Percentiles rank a stretch among this genome's conserved stretches.
Evolutionary conservation across 2,329 filamentous ascomycete species (phyloP).

Genomic region (Intubia oerlemansii): DNA sequence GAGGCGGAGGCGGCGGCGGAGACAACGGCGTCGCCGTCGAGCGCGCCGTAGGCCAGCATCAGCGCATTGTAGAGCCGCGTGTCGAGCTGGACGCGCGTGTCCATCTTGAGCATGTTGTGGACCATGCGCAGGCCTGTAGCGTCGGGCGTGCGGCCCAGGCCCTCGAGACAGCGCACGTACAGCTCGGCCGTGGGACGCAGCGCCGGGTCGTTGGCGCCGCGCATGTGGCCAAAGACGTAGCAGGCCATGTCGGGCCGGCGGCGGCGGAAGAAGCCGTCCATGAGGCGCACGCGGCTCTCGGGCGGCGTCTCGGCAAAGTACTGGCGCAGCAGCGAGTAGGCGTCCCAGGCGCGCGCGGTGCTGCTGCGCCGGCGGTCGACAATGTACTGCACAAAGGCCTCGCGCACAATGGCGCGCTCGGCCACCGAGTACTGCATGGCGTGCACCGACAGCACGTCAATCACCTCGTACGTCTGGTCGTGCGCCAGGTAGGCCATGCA

Average conservation of each 20-base stretch:
- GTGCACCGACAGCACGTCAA: slow-evolving; percentile 62
- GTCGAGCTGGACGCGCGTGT: slow-evolving; percentile 54
- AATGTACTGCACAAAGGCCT: slow-evolving; percentile 46
- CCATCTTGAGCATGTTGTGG: slow-evolving; percentile 89
- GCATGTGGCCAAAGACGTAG: slow-evolving; percentile 84
- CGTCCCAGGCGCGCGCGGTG: slow-evolving; percentile 41
- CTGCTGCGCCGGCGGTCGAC: slow-evolving; percentile 33
- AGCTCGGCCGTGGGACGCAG: slow-evolving; percentile 50
- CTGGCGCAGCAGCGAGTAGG: slow-evolving; percentile 42
- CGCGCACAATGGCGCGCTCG: slow-evolving; percentile 45
- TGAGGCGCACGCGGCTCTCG: slow-evolving; percentile 44
- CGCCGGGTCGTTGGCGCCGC: slow-evolving; percentile 41
- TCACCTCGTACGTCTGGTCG: slow-evolving; percentile 58
- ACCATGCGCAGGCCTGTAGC: slow-evolving; percentile 47
- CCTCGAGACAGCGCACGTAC: slow-evolving; percentile 60
- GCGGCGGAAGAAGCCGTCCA: slow-evolving; percentile 61
- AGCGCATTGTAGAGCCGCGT: slow-evolving; percentile 65
- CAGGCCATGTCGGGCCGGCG: slow-evolving; percentile 66
- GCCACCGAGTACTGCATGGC: slow-evolving; percentile 46
- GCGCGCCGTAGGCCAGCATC: slow-evolving; percentile 53
- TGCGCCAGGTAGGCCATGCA: slow-evolving; percentile 52
- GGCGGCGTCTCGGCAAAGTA: slow-evolving; percentile 46
- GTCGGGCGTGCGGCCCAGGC: slow-evolving; percentile 31
- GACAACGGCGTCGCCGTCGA: no score
- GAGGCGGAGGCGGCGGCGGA: no score